Base-by-base conservation (phyloP, 768 basidiomycete genomes). In the Mrakia blollopis region DNA sequence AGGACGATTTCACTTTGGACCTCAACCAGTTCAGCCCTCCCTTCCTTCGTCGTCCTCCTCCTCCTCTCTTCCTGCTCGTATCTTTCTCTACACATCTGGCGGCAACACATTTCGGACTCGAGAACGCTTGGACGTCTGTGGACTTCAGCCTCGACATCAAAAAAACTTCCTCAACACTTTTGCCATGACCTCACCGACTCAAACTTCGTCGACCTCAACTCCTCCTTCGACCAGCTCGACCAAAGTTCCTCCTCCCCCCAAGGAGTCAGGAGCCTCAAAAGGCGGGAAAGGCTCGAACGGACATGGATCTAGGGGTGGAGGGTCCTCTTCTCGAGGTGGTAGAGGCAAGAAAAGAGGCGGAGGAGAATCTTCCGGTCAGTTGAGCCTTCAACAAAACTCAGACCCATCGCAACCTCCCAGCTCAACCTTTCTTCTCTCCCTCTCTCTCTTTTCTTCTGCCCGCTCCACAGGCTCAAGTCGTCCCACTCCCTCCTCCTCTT, bases 341-440 rank as follows among this genome's bases (percentile, higher is more conserved):
- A 41, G 69, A 52, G 69, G 50, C 21, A 54, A 71, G 44, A 71
- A 71, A 32, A 50, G 69, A 71, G 50, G 69, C 47, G 69, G 50
- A 30, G 69, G 41, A 71, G 69, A 54, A 44, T 54, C 69, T 28
- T 30, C 47, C 28, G 14, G 50, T 71, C n/a, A 54, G 44, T 54
- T 32, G 10, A 28, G 68, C 39, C n/a, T n/a, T n/a, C 6, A 23
- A 32, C 50, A 52, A 47, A 47, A n/a, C 21, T 30, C 50, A 14
- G 23, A 25, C 25, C 47, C 47, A 71, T 71, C 69, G 69, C 69
- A 47, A 50, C 25, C 30, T 47, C n/a, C n/a, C 25, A 32, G 41
- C 28, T 71, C 23, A 47, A n/a, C 44, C 30, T n/a, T n/a, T 21
- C 69, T 28, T 54, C 25, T 25, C 47, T 50, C 41, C 9, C 28